phyloP scores from a whole-genome alignment of 2,329 filamentous ascomycete species.

The Colletotrichum phormii region DNA sequence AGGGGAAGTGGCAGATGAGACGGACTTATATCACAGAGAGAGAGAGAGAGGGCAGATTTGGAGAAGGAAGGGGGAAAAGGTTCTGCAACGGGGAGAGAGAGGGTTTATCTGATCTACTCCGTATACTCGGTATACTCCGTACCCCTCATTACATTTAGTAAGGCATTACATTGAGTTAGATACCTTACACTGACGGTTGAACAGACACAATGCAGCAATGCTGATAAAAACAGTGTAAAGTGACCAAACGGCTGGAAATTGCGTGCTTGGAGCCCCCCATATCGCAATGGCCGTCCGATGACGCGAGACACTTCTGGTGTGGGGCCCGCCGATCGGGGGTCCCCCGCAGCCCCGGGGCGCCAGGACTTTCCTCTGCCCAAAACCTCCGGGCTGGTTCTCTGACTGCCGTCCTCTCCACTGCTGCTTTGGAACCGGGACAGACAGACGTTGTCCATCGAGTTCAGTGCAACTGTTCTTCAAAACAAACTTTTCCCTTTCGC shows the following conservation, averaged over 20 bases:
- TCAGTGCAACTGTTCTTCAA: background rate
- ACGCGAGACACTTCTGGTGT: conserved; percentile 29
- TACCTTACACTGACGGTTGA: too few relatives aligned
- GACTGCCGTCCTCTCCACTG: background rate
- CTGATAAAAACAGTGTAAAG: too few relatives aligned
- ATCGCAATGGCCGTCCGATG: conserved; percentile 36
- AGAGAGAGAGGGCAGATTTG: background rate
- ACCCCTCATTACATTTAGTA: conserved; percentile 17
- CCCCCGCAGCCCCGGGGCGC: conserved; percentile 4
- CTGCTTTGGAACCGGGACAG: background rate
- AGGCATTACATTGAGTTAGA: too few relatives aligned
- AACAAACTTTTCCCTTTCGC: background rate
- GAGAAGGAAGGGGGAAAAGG: background rate
- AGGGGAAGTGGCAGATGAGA: background rate
- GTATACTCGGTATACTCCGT: too few relatives aligned
- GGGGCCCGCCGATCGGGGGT: conserved; percentile 3
- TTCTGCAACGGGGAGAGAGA: too few relatives aligned
- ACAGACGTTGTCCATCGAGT: too few relatives aligned
- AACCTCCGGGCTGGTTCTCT: background rate
- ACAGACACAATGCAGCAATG: background rate
- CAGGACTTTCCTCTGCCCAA: background rate
- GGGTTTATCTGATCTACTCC: background rate
- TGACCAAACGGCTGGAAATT: conserved; percentile 16
- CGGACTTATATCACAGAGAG: background rate
- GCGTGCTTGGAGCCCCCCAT: conserved; percentile 36